Percentiles rank a stretch among this genome's conserved stretches.
These are phyloP conservation scores for Penicillium sp. DNA, from an alignment of 2,329 filamentous ascomycete genomes.

Conservation along the genomic window DNA sequence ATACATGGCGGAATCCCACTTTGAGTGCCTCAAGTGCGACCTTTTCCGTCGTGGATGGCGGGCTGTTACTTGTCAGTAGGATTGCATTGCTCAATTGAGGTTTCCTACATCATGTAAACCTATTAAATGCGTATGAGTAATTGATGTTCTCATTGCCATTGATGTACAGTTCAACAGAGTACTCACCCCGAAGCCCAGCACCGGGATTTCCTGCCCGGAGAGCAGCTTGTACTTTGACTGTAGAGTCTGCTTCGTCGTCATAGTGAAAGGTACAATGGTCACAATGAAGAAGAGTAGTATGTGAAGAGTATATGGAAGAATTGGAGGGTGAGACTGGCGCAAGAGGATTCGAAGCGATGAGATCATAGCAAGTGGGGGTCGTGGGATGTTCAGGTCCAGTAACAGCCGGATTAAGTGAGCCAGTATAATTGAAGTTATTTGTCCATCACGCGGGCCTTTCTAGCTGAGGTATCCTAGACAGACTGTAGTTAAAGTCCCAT, in stretches of 20 bases:
- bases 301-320: too few relatives aligned
- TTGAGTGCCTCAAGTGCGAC: conserved; percentile 25
- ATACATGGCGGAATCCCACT: conserved; percentile 31
- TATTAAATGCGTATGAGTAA: conserved; percentile 10
- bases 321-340: too few relatives aligned
- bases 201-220: conserved; percentile 57
- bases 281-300: too few relatives aligned
- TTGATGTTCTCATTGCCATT: too few relatives aligned
- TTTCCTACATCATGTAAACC: conserved; percentile 31
- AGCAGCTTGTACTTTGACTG: conserved; percentile 47
- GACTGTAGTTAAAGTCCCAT: too few relatives aligned
- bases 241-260: conserved; percentile 19
- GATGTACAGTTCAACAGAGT: too few relatives aligned
- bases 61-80: conserved; percentile 15
- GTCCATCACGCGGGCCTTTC: too few relatives aligned
- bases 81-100: not conserved
- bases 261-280: conserved; percentile 7
- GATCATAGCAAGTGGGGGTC: conserved; percentile 15
- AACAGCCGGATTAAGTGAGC: too few relatives aligned
- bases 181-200: conserved; percentile 54
- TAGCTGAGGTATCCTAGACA: too few relatives aligned
- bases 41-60: conserved; percentile 25
- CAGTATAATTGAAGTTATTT: too few relatives aligned
- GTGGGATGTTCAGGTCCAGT: too few relatives aligned
- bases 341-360: conserved; percentile 11